Base-by-base conservation (phyloP, 176 grass and related monocot species). In the Chloris gayana region DNA sequence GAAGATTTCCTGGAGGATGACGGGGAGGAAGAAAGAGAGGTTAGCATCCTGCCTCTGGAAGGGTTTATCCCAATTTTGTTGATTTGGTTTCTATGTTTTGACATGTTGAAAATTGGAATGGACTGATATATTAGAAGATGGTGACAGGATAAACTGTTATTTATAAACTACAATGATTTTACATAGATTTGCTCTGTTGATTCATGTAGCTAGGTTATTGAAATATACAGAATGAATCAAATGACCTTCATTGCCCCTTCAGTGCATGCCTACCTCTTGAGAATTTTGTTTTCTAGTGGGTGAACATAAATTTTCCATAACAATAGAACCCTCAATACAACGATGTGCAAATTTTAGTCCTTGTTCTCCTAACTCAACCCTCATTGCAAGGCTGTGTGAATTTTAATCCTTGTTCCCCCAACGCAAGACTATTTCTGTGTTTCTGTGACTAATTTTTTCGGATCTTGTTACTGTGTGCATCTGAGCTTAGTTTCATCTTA, bases 11-110 rank as follows among this genome's bases (percentile, higher is more conserved):
- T 89, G 24, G 95, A 94, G 75, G 91, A 85, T 68, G 95, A 91
- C 72, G 89, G 91, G 33, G 95, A 97, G 77, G 95, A 97, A 89
- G 95, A 97, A 86, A 91, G 87, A 56, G 91, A 94, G 89, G 91
- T 94, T 73, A 84, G 79, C 9, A 78, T 73, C 42, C 7, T 4
- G 24, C 26, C 44, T 33, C 53, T 17, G 21, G 22, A 49, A 59
- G 5, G 10, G 33, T 39, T 60, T 29, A 61, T 61, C 10, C 1
- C 9, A 29, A 29, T 3, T 61, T 29, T 61, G 7, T 2, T 61
- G 5, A 14, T 61, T 24, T 18, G 7, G 42, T 60, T 53, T n/a
- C 7, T 64, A 59, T 78, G 45, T 57, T 78, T 49, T 9, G 27
- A 13, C 39, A 24, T 24, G 45, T 22, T 18, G 10, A 47, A 60